These are phyloP conservation scores for Claviceps monticola DNA, from an alignment of 2,329 filamentous ascomycete species.

Conservation along the genomic window DNA sequence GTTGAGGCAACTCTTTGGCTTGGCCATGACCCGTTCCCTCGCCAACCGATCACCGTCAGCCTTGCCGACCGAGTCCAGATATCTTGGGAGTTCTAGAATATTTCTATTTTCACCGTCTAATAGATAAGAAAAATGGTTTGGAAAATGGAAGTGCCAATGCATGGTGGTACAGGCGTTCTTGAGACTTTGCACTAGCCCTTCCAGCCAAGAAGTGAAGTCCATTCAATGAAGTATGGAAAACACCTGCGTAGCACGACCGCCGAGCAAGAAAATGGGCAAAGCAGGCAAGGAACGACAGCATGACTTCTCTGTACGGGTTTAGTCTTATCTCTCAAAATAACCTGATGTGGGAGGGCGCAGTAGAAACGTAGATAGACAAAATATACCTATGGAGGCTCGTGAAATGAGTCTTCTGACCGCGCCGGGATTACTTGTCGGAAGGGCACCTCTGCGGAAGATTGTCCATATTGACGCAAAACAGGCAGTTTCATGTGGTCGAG, in stretches of 20 bases:
- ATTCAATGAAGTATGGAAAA: conserved; percentile 30
- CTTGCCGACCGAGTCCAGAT: conserved; percentile 25
- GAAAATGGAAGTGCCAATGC: conserved; percentile 53
- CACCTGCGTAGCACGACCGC: conserved; percentile 58
- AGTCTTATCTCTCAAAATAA: conserved; percentile 47
- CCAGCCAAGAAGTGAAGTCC: conserved; percentile 9
- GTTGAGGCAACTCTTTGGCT: conserved; percentile 24
- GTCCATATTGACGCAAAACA: neutral
- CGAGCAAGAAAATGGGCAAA: conserved; percentile 43
- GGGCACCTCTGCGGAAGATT: neutral
- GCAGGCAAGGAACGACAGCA: conserved; percentile 57
- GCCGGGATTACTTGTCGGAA: conserved; percentile 30
- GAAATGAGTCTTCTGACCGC: conserved; percentile 59
- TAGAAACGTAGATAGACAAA: conserved; percentile 58
- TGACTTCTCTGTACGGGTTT: conserved; percentile 44
- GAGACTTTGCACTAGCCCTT: conserved; percentile 21
- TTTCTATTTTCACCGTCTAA: conserved; percentile 52
- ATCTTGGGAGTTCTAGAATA: conserved; percentile 19
- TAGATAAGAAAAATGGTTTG: conserved; percentile 44
- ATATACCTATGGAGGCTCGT: conserved; percentile 46
- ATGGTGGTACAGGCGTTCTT: conserved; percentile 36
- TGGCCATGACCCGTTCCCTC: conserved; percentile 20
- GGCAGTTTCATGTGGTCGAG: neutral
- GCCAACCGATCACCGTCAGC: conserved; percentile 24
- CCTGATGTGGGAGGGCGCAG: conserved; percentile 49